A percentile compares a stretch with the other conserved stretches of the same genome.
Evolutionary conservation across 371 early-diverging fungal genomes (phyloP).

Genomic region (Phascolomyces articulosus): DNA sequence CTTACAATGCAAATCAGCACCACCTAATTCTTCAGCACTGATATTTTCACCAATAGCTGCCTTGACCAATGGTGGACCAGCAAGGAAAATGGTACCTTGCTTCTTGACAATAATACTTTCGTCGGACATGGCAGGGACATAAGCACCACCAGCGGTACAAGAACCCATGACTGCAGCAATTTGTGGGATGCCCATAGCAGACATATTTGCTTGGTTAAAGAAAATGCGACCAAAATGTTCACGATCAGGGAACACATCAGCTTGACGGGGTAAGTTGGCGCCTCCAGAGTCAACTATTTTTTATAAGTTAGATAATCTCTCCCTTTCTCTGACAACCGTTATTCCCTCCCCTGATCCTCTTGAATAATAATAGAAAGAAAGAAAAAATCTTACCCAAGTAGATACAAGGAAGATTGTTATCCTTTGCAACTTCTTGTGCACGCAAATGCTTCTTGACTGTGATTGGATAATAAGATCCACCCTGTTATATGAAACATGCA

Average conservation of each 20-base stretch:
- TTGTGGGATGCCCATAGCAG: slow-evolving; percentile 89
- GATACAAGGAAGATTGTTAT: slow-evolving; percentile 95
- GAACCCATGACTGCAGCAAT: slow-evolving; percentile 97
- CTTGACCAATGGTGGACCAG: slow-evolving; percentile 95
- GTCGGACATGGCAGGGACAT: slow-evolving; percentile 99
- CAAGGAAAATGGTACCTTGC: slow-evolving; percentile 98
- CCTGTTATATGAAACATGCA: slow-evolving; percentile 43
- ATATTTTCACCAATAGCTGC: slow-evolving; percentile 98
- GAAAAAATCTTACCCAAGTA: slow-evolving; percentile 70
- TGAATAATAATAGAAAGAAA: too few species aligned
- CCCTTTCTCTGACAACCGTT: background rate
- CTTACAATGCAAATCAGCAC: slow-evolving; percentile 96
- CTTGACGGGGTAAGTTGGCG: slow-evolving; percentile 94
- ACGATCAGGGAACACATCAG: slow-evolving; percentile 96
- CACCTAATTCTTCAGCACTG: slow-evolving; percentile 95
- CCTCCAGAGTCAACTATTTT: slow-evolving; percentile 94
- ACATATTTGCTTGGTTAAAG: slow-evolving; percentile 93
- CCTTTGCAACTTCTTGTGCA: slow-evolving; percentile 96
- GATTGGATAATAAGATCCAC: slow-evolving; percentile 97
- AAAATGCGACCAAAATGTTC: slow-evolving; percentile 99
- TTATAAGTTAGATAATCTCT: background rate
- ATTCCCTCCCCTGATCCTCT: too few species aligned
- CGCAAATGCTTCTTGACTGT: slow-evolving; percentile 97
- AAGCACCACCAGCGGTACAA: slow-evolving; percentile 99
- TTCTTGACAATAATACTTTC: slow-evolving; percentile 95